These are phyloP conservation scores for Euphrasia arctica DNA, from an alignment of 305 asterid genomes.

Conservation along the genomic window DNA sequence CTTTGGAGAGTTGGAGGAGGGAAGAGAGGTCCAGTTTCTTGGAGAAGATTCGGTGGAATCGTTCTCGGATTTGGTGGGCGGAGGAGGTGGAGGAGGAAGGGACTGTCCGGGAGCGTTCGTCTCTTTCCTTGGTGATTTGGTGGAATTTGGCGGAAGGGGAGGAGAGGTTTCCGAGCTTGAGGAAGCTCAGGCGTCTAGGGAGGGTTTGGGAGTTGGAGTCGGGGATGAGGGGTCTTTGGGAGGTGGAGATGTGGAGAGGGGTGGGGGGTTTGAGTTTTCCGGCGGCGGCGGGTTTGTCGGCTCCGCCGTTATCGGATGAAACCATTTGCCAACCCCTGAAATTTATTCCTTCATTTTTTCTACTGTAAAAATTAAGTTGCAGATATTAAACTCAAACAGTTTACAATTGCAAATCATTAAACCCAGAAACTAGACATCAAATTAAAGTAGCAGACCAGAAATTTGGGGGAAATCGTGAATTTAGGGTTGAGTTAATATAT, in stretches of 20 bases:
- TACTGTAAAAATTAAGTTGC: too few relatives aligned
- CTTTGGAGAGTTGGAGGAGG: constrained; percentile 50
- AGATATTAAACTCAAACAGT: too few relatives aligned
- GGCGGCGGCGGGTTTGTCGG: constrained; percentile 29
- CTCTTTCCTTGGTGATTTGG: constrained; percentile 54
- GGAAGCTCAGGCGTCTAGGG: constrained; percentile 44
- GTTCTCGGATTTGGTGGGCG: constrained; percentile 68
- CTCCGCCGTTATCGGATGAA: constrained; percentile 41
- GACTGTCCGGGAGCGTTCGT: constrained; percentile 63
- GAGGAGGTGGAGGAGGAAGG: constrained; percentile 44
- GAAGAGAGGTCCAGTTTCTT: constrained; percentile 55
- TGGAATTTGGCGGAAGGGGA: constrained; percentile 75
- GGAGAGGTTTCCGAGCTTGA: constrained; percentile 51
- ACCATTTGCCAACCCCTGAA: constrained; percentile 34
- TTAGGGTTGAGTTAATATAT: too few relatives aligned
- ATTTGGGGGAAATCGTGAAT: constrained; percentile 8
- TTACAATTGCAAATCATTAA: neutral
- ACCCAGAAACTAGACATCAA: neutral
- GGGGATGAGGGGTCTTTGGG: constrained; percentile 56
- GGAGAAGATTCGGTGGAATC: constrained; percentile 48
- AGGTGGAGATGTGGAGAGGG: constrained; percentile 53
- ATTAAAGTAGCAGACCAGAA: neutral
- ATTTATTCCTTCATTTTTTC: too few relatives aligned
- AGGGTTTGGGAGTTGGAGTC: constrained; percentile 36
- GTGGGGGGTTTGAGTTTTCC: constrained; percentile 32